These are phyloP conservation scores for Boletales sp. DNA, from an alignment of 768 basidiomycete genomes.

Conservation along the genomic window DNA sequence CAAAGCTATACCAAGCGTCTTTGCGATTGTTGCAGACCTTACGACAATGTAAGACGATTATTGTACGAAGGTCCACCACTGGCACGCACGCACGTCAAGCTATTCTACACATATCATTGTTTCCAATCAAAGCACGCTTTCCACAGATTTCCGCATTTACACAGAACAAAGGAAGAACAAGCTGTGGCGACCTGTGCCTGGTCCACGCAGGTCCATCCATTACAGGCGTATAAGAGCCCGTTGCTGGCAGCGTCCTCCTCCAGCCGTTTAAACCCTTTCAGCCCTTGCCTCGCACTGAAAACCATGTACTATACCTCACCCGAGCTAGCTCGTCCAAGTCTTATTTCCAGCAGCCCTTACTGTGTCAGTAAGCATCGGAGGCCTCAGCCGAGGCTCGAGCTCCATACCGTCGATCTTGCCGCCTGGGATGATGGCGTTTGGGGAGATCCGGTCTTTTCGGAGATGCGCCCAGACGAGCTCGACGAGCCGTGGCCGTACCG, in stretches of 20 bases:
- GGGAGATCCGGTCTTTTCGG: conserved; percentile 12
- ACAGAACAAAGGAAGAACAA: conserved; percentile 15
- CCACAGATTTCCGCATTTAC: conserved; percentile 5
- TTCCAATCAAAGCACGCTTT: conserved; percentile 8
- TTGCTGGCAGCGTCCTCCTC: background rate
- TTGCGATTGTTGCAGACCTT: no score
- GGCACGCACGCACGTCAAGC: background rate
- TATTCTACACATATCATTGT: conserved; percentile 6
- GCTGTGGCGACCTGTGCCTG: conserved; percentile 15
- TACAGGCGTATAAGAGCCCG: conserved; percentile 11
- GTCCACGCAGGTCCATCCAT: conserved; percentile 5
- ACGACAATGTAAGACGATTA: background rate
- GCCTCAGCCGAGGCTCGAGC: conserved; percentile 1
- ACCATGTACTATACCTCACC: background rate
- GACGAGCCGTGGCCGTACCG: conserved; percentile 52
- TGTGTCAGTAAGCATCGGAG: background rate
- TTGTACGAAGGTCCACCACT: conserved; percentile 7
- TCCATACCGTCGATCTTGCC: conserved; percentile 22
- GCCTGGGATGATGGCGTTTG: conserved; percentile 26
- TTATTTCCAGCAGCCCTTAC: background rate
- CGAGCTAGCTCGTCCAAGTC: background rate
- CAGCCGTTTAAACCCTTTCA: background rate
- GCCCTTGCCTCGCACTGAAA: background rate
- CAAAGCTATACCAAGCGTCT: no score
- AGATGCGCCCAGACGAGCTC: conserved; percentile 37